Base-by-base conservation (phyloP, 1,284 basidiomycete species). In the Agroathelia rolfsii region DNA sequence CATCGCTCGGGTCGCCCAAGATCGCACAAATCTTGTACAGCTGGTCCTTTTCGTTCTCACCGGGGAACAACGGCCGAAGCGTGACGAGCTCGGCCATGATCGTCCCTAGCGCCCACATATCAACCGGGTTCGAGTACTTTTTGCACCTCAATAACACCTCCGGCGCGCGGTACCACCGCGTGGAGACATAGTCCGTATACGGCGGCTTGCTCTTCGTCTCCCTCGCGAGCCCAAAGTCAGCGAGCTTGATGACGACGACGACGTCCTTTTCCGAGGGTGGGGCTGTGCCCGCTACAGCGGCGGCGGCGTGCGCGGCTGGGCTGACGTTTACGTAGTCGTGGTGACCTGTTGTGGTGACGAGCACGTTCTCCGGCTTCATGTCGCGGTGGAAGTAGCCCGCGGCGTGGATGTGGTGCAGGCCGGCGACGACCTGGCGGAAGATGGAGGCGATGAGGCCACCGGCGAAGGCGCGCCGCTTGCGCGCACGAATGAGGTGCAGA, bases 301-400 rank as follows among this genome's bases (percentile, higher is more conserved):
- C 64, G 38, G 72, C 66, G 4, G 71, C 67, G 18, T 66, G 59
- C 8, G 75, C 69, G 24, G 64, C 42, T 12, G 78, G 75, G 13
- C 73, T 78, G 22, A 86, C 62, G 6, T 86, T 72, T n/a, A 78
- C 79, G 53, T 99, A 99, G 58, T 96, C 90, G 44, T 84, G 83
- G 31, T 96, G 71, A 15, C 95, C 95, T 7, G 90, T 96, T 2
- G 95, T 99, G n/a, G 95, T 99, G 48, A 99, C 94, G 35, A 99
- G 76, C n/a, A 99, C 77, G 50, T 99, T 99, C 55, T 99, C 95
- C 17, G 95, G 95, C 59, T 99, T 99, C 89, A 98, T 94, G 58
- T 99, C 95, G 35, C 95, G 87, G 56, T 99, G 95, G 56, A 99
- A 98, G 59, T 95, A 99, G 37, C 94, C 94, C 30, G 82, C 68